Conservation (phyloP, 495 filamentous ascomycete species). For the Daldinia childiae region DNA sequence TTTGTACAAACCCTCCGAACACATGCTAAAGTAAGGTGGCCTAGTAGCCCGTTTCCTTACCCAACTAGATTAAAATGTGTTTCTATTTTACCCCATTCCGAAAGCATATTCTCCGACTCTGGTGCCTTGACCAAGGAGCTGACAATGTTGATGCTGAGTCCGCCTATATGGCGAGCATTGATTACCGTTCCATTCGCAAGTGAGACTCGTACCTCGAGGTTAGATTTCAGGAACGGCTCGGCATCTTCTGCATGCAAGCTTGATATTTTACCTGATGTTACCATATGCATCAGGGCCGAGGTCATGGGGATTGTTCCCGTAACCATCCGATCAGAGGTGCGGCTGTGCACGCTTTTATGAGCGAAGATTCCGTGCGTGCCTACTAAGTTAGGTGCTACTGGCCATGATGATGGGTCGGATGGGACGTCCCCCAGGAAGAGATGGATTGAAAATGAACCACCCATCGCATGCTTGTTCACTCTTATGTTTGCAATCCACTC, state of each 20-base stretch:
- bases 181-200: conserved; percentile 43
- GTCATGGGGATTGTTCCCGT: conserved; percentile 68
- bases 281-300: conserved; percentile 56
- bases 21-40: conserved; percentile 19
- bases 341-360: conserved; percentile 33
- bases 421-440: conserved; percentile 66
- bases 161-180: conserved; percentile 39
- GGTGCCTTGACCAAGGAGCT: conserved; percentile 54
- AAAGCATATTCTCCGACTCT: conserved; percentile 51
- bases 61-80: conserved; percentile 42
- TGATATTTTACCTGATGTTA: conserved; percentile 47
- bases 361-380: conserved; percentile 67
- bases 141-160: conserved; percentile 51
- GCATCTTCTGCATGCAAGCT: conserved; percentile 56
- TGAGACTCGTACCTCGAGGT: conserved; percentile 54
- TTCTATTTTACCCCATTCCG: conserved; percentile 53
- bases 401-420: conserved; percentile 54
- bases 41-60: conserved; percentile 17
- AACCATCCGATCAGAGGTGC: conserved; percentile 43
- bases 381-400: conserved; percentile 55
- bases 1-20: conserved; percentile 6
- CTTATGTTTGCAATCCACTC: conserved; percentile 71
- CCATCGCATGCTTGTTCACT: conserved; percentile 65
- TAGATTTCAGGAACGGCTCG: conserved; percentile 54
- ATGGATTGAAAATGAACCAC: conserved; percentile 64